A percentile compares a stretch with the other conserved stretches of the same genome.
Conservation (phyloP, 2,329 filamentous ascomycete species). For the Colletotrichum paranaense region DNA sequence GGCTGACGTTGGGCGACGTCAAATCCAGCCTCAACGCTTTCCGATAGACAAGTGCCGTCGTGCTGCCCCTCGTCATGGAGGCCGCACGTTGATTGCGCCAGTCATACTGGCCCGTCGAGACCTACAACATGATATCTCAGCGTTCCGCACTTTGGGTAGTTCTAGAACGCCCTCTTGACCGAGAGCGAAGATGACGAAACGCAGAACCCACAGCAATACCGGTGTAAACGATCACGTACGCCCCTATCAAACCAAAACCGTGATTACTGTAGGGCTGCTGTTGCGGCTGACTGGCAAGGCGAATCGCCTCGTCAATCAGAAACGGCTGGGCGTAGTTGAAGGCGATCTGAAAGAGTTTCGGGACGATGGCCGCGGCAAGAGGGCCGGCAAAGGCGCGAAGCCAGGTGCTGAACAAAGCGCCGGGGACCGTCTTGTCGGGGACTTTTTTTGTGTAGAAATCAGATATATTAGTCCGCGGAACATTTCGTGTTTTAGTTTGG, state of each 20-base stretch:
- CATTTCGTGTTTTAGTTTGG: background rate
- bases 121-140: constrained; percentile 19
- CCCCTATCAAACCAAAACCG: constrained; percentile 43
- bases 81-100: constrained; percentile 40
- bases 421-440: constrained; percentile 35
- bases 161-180: background rate
- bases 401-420: constrained; percentile 34
- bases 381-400: constrained; percentile 24
- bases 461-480: constrained; percentile 25
- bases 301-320: constrained; percentile 39
- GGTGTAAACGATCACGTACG: constrained; percentile 41
- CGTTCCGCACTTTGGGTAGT: background rate
- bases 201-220: constrained; percentile 39
- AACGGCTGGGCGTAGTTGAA: constrained; percentile 43
- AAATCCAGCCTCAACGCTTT: constrained; percentile 39
- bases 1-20: constrained; percentile 36
- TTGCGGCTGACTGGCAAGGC: constrained; percentile 36
- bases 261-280: constrained; percentile 37
- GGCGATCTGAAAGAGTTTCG: constrained; percentile 39
- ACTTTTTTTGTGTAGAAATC: constrained; percentile 22
- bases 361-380: constrained; percentile 18
- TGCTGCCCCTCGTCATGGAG: constrained; percentile 41
- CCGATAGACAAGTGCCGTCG: constrained; percentile 42
- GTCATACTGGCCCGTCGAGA: constrained; percentile 40
- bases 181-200: background rate